Evolutionary conservation across 2,329 filamentous ascomycete genomes (phyloP).

Genomic region (Cladophialophora psammophila): DNA sequence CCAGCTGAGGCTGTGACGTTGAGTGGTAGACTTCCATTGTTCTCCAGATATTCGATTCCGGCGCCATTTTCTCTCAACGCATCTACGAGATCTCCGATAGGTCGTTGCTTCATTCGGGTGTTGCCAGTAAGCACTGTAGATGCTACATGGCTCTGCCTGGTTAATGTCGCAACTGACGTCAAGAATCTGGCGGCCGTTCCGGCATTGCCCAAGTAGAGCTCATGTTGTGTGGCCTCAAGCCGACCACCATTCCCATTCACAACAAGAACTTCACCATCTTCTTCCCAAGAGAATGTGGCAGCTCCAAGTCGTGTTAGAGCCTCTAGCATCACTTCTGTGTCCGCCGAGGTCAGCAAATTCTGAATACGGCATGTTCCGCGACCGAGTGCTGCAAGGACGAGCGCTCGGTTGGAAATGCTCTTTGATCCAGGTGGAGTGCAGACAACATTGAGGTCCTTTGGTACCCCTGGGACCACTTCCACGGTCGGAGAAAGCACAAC

Average conservation of each 20-base stretch:
- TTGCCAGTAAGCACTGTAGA: constrained; percentile 91
- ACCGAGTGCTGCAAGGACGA: constrained; percentile 91
- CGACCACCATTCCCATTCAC: constrained; percentile 90
- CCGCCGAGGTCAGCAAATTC: constrained; percentile 94
- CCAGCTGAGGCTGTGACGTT: constrained; percentile 82
- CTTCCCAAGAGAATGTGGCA: constrained; percentile 90
- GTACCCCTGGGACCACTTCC: constrained; percentile 75
- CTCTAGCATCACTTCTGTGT: constrained; percentile 95
- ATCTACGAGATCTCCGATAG: constrained; percentile 91
- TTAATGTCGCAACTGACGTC: constrained; percentile 88
- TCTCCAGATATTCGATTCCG: constrained; percentile 84
- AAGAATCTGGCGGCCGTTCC: constrained; percentile 95
- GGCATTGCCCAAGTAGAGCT: constrained; percentile 93
- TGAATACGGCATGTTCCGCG: constrained; percentile 84
- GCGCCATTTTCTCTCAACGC: constrained; percentile 87
- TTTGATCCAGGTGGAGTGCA: constrained; percentile 95
- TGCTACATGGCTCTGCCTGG: constrained; percentile 67
- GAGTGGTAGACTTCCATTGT: constrained; percentile 82
- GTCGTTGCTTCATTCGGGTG: constrained; percentile 92
- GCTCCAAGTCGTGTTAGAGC: constrained; percentile 86
- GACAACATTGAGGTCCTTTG: constrained; percentile 69
- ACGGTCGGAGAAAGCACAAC: constrained; percentile 83
- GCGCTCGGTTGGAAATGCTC: constrained; percentile 93
- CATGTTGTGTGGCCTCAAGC: constrained; percentile 75
- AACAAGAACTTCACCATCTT: constrained; percentile 88